Percentiles rank a stretch among this genome's conserved stretches.
These are phyloP conservation scores for Lepidopterella palustris DNA, from an alignment of 495 filamentous ascomycete species.

Conservation along the genomic window DNA sequence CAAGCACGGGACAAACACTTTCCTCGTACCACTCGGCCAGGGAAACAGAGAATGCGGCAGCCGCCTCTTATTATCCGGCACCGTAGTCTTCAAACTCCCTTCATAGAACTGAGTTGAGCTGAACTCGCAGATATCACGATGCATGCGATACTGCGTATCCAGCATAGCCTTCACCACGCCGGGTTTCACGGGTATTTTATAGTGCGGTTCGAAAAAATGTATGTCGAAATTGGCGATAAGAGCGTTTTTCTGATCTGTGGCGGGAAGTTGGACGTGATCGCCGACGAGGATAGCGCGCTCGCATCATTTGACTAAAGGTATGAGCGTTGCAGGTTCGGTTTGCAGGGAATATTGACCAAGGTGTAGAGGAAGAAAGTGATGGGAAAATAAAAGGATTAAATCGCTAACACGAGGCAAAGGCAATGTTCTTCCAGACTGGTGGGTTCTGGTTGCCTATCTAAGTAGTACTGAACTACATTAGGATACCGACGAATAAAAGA, in stretches of 20 bases:
- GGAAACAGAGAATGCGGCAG: conserved; percentile 33
- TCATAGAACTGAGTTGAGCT: conserved; percentile 47
- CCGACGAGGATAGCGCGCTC: conserved; percentile 45
- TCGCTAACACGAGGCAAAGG: too few species aligned
- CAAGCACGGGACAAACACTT: conserved; percentile 42
- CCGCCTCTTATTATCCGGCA: conserved; percentile 24
- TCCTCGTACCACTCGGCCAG: conserved; percentile 33
- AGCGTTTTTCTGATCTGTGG: conserved; percentile 42
- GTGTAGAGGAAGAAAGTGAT: conserved; percentile 43
- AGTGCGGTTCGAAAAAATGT: conserved; percentile 48
- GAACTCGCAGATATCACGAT: conserved; percentile 41
- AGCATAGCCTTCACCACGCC: conserved; percentile 42
- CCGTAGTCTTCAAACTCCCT: conserved; percentile 39
- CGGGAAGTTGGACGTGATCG: conserved; percentile 49
- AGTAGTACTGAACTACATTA: too few species aligned
- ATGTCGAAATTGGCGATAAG: conserved; percentile 40
- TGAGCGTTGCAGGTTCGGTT: conserved; percentile 44
- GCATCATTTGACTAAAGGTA: conserved; percentile 48
- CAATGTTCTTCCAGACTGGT: too few species aligned
- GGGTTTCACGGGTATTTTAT: conserved; percentile 19
- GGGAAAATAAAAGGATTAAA: too few species aligned
- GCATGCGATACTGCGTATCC: conserved; percentile 52
- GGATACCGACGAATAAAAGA: too few species aligned
- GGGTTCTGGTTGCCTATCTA: too few species aligned
- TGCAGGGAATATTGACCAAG: conserved; percentile 51